phyloP scores from a whole-genome alignment of 139 green algal genomes.

The Desmodesmus armatus region DNA sequence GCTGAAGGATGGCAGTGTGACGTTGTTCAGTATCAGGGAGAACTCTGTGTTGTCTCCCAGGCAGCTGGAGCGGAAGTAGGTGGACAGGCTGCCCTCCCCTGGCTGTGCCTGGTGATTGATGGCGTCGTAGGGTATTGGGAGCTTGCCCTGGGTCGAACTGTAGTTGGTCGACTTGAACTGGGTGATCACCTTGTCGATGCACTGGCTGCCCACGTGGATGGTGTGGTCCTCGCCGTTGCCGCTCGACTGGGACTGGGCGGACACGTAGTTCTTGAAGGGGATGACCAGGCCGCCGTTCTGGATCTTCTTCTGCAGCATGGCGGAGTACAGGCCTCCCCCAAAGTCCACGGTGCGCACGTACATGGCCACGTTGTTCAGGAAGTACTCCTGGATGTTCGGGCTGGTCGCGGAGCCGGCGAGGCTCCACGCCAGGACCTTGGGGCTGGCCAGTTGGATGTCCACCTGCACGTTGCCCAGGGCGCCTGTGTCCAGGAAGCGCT shows the following conservation, averaged over 20 bases:
- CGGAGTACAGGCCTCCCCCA: background rate
- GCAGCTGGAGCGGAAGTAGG: background rate
- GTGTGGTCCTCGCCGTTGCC: background rate
- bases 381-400: background rate
- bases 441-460: background rate
- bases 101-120: too few species aligned
- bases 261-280: constrained; percentile 6
- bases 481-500: constrained; percentile 2
- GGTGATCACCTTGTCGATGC: background rate
- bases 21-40: background rate
- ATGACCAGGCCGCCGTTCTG: background rate
- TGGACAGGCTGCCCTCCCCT: background rate
- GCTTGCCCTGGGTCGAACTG: background rate
- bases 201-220: background rate
- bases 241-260: background rate
- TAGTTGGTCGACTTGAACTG: background rate
- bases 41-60: background rate
- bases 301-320: background rate
- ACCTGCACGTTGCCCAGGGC: constrained; percentile 9
- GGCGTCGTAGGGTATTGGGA: too few species aligned
- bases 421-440: background rate
- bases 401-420: background rate
- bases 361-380: background rate
- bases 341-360: background rate
- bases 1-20: background rate